Conservation (phyloP, 2,329 filamentous ascomycete species). For the Fusarium caatingaense region DNA sequence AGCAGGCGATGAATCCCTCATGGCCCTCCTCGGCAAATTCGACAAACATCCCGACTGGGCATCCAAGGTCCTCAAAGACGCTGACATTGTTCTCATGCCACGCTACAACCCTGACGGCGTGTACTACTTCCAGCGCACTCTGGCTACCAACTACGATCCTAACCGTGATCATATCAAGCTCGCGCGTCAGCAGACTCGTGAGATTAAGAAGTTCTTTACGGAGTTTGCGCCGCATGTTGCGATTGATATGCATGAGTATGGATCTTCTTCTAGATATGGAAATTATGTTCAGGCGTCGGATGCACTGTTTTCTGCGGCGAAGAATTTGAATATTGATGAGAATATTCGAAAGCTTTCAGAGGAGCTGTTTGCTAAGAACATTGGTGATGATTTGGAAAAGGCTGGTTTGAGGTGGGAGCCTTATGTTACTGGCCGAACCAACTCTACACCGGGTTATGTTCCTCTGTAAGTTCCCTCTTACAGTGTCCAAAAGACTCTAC, state of each 20-base stretch:
- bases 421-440: slow-evolving; percentile 44
- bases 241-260: slow-evolving; percentile 51
- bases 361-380: slow-evolving; percentile 44
- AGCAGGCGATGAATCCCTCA: slow-evolving; percentile 47
- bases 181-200: slow-evolving; percentile 47
- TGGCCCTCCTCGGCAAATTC: slow-evolving; percentile 49
- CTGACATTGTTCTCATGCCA: slow-evolving; percentile 48
- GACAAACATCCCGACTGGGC: slow-evolving; percentile 48
- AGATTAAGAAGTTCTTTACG: slow-evolving; percentile 46
- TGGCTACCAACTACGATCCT: slow-evolving; percentile 48
- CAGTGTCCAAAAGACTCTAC: too few species aligned
- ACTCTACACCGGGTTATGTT: slow-evolving; percentile 21
- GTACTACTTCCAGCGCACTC: slow-evolving; percentile 49
- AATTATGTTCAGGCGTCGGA: slow-evolving; percentile 44
- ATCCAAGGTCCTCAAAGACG: slow-evolving; percentile 40
- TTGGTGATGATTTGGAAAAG: slow-evolving; percentile 47
- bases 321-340: slow-evolving; percentile 50
- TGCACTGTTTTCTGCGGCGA: slow-evolving; percentile 49
- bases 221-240: slow-evolving; percentile 48
- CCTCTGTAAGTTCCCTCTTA: slow-evolving; percentile 30
- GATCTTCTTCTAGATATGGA: slow-evolving; percentile 36
- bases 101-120: slow-evolving; percentile 52
- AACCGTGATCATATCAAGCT: slow-evolving; percentile 52
- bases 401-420: slow-evolving; percentile 47
- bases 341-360: slow-evolving; percentile 47